Evolutionary conservation across 225 moss, liverwort and hornwort species (phyloP), one percentile per base, ranked within the genome.

Genomic region (Polytrichum formosum): DNA sequence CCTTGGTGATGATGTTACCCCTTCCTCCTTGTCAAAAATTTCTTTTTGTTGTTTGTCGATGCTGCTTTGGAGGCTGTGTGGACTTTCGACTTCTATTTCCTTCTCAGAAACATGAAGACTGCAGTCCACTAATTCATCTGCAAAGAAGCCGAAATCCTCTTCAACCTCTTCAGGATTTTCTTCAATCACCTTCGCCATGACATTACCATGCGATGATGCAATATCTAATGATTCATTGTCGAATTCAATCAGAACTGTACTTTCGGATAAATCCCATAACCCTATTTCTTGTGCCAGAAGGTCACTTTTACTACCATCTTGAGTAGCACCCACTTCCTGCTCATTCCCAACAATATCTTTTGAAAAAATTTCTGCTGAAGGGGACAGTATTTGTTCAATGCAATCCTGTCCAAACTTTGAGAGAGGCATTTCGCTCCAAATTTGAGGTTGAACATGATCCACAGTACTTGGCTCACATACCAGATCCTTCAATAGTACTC

Each of bases 161-260:
- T 82, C 77, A 72, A 70, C 30, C 54, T 85, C 76, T 25, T 74
- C 55, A 63, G 67, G 62, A 67, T 10, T 62, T 71, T 46, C 79
- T 68, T 77, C 77, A 65, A 37, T 71, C 53, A 29, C 54, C 46
- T 59, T 67, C 1, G 56, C 70, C 59, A 56, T 70, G 26, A 69
- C n/a, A 10, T 67, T 60, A 7, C 26, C 54, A 22, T 66, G 26
- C 37, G 3, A 37, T 26, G 67, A 46, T 56, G 56, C 61, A 17
- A 70, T 37, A 55, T 74, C 72, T 63, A 55, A 27, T 37, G 67
- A 69, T 37, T 28, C 28, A 35, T 76, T 67, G 55, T 85, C 28
- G 23, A 73, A 56, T 64, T 73, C 75, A n/a, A 31, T 53, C 70
- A 77, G 67, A 60, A 64, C 54, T 54, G 55, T 25, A 25, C 25